Evolutionary conservation across 2,329 filamentous ascomycete species (phyloP).

Genomic region (Paecilomyces dactylethromorphus): DNA sequence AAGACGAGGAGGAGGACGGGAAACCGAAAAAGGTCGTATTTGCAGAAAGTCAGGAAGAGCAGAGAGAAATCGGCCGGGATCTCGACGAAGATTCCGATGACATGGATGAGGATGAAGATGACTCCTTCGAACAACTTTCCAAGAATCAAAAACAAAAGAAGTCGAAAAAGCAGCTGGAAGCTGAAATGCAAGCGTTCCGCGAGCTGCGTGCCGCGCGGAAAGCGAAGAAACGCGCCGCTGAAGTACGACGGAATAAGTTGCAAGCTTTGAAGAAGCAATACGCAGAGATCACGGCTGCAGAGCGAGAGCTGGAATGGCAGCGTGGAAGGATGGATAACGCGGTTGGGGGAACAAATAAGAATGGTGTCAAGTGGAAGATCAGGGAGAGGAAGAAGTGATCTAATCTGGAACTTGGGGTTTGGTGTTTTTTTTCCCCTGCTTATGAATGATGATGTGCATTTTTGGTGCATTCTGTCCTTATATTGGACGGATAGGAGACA

Average conservation of each 20-base stretch:
- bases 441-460: not conserved
- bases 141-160: constrained; percentile 31
- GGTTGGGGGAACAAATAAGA: constrained; percentile 56
- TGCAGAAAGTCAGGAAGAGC: constrained; percentile 31
- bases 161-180: constrained; percentile 39
- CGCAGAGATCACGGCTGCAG: constrained; percentile 48
- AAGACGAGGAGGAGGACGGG: constrained; percentile 14
- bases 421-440: not conserved
- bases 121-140: constrained; percentile 11
- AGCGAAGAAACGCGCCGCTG: constrained; percentile 43
- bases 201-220: constrained; percentile 36
- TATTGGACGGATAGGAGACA: not conserved
- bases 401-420: not conserved
- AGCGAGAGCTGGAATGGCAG: constrained; percentile 53
- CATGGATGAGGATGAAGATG: constrained; percentile 12
- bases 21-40: constrained; percentile 31
- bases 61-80: constrained; percentile 18
- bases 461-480: not conserved
- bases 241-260: constrained; percentile 44
- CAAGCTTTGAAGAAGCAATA: constrained; percentile 49
- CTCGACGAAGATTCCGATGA: constrained; percentile 13
- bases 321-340: constrained; percentile 56
- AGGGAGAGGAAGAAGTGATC: constrained; percentile 53
- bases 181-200: constrained; percentile 32
- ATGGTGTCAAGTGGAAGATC: constrained; percentile 59